Evolutionary conservation across 2,329 filamentous ascomycete species (phyloP), one percentile per base, ranked within the genome.

Genomic region (Colletotrichum ledebouriae): DNA sequence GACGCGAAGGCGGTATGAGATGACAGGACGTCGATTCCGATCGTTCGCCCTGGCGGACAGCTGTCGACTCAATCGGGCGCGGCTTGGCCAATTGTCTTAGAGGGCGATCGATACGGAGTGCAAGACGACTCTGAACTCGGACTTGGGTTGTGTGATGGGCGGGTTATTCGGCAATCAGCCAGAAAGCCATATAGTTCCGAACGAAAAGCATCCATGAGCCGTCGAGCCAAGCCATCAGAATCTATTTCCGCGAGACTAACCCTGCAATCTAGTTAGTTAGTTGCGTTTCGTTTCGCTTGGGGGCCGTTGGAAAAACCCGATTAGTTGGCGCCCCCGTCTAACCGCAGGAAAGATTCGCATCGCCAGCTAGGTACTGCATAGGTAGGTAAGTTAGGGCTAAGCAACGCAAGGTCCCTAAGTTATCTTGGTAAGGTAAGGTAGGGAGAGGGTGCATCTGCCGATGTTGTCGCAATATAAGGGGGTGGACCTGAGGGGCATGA

Each of bases 141-240:
- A 47, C 10, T 49, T 42, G 41, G 50, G 39, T 41, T 42, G 22
- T 42, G n/a, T 37, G 47, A n/a, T 56, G 55, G 49, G 49, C 47
- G 25, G 34, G 17, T 46, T 12, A 12, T 9, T 52, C 55, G 34
- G 55, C 41, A 59, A 47, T 52, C 44, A 13, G 17, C 41, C 41
- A 56, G 41, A 56, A 20, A 55, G 6, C 13, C 17, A 50, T 39
- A 5, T 1, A 29, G 10, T 25, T 17, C 58, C 25, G 22, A 49
- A 42, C 25, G 6, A 29, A 29, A 3, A 12, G 17, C 44, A 44
- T 25, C 56, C 41, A 56, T 17, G 4, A 34, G 29, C 53, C 37
- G 22, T 57, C 37, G 20, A 42, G 47, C 55, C 53, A 65, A 67
- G 53, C 65, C 65, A 65, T 60, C 49, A 60, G 15, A 29, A 50